These are phyloP conservation scores for Corymbia citriodora DNA, from an alignment of 441 rosid genomes.

Conservation along the genomic window DNA sequence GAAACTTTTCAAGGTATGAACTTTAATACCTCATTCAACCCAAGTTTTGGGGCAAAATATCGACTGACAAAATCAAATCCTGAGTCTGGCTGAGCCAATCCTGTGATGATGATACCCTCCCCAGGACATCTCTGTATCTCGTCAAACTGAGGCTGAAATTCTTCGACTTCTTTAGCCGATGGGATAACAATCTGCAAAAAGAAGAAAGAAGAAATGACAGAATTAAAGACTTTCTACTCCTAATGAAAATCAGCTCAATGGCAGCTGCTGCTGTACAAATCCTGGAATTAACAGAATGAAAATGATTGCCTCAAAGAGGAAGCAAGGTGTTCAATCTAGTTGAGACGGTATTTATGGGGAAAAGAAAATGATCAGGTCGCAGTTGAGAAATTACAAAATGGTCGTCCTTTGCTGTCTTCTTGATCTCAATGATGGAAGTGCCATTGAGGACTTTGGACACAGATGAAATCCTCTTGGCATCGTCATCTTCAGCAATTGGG, in stretches of 20 bases:
- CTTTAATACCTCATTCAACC: slow-evolving; percentile 51
- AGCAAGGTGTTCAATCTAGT: background rate
- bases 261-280: background rate
- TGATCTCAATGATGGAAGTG: slow-evolving; percentile 43
- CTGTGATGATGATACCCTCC: slow-evolving; percentile 50
- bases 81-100: slow-evolving; percentile 42
- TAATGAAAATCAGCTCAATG: background rate
- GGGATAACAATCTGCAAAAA: slow-evolving; percentile 49
- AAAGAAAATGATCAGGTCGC: background rate
- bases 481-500: slow-evolving; percentile 25
- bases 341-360: background rate
- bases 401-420: slow-evolving; percentile 34
- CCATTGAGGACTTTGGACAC: slow-evolving; percentile 48
- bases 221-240: background rate
- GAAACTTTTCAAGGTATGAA: background rate
- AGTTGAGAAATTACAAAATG: slow-evolving; percentile 35
- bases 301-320: background rate
- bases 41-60: slow-evolving; percentile 50
- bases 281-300: background rate
- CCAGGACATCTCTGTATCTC: slow-evolving; percentile 49
- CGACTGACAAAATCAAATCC: slow-evolving; percentile 64
- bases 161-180: slow-evolving; percentile 47
- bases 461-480: slow-evolving; percentile 19
- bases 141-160: slow-evolving; percentile 43
- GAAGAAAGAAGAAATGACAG: background rate